phyloP scores from a whole-genome alignment of 1,284 basidiomycete genomes.

The Vanrija humicola region DNA sequence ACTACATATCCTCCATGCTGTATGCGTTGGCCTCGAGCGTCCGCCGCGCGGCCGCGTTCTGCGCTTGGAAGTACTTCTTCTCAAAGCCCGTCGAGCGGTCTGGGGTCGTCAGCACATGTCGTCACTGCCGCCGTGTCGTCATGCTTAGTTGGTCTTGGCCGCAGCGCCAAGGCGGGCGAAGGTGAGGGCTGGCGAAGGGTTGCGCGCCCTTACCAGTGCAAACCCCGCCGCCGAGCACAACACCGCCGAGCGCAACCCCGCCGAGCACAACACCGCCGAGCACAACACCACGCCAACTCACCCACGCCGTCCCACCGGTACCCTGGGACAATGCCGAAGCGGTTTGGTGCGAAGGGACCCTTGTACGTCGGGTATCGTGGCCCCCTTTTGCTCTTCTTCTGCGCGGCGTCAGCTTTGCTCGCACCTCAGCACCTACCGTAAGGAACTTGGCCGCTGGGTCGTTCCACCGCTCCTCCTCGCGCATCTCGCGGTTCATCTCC shows the following conservation, averaged over 20 bases:
- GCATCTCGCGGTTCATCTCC: slow-evolving; percentile 77
- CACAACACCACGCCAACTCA: slow-evolving; percentile 51
- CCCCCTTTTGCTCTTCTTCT: slow-evolving; percentile 74
- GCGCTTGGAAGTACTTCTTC: slow-evolving; percentile 79
- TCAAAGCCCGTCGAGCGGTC: slow-evolving; percentile 93
- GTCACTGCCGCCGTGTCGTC: neutral
- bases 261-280: slow-evolving; percentile 2
- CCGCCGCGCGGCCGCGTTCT: slow-evolving; percentile 67
- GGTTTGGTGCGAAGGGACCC: slow-evolving; percentile 88
- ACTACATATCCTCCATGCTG: slow-evolving; percentile 84
- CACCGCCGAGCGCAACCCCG: neutral
- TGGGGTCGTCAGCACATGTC: slow-evolving; percentile 35
- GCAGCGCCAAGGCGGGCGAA: neutral
- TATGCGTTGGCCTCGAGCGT: slow-evolving; percentile 71
- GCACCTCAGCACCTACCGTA: slow-evolving; percentile 64
- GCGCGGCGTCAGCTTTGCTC: slow-evolving; percentile 6
- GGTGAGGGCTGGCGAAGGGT: neutral
- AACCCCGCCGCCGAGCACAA: neutral
- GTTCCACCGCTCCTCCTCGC: slow-evolving; percentile 78
- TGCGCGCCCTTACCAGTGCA: too few relatives aligned
- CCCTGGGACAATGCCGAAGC: slow-evolving; percentile 90
- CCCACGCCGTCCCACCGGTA: slow-evolving; percentile 97
- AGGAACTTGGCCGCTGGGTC: slow-evolving; percentile 92
- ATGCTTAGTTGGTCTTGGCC: neutral
- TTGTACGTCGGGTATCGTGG: slow-evolving; percentile 77